Conservation (phyloP, 2,329 filamentous ascomycete species). For the Chaetomium globosum region DNA sequence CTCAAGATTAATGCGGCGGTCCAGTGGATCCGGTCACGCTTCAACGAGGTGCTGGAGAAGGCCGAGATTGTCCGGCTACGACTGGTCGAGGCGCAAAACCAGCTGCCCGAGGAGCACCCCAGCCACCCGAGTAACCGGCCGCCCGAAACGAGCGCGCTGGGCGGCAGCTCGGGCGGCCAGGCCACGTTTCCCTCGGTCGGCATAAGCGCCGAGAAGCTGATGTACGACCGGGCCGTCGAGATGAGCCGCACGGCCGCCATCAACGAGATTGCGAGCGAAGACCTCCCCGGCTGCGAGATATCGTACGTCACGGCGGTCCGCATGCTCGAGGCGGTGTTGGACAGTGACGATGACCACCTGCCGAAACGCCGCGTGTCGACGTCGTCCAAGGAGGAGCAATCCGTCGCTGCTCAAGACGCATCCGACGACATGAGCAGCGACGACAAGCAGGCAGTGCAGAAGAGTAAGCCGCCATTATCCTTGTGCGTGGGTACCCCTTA, state of each 20-base stretch:
- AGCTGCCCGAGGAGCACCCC: conserved; percentile 80
- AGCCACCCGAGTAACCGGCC: conserved; percentile 80
- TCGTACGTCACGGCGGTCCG: conserved; percentile 91
- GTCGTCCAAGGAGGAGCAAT: conserved; percentile 49
- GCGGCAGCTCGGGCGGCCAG: conserved; percentile 68
- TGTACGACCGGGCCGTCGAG: conserved; percentile 96
- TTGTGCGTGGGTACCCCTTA: neutral
- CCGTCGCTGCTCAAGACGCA: conserved; percentile 44
- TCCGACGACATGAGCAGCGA: conserved; percentile 63
- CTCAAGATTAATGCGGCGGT: conserved; percentile 88
- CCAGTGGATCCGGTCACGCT: conserved; percentile 89
- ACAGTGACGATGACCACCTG: conserved; percentile 69
- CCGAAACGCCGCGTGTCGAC: conserved; percentile 45
- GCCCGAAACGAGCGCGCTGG: conserved; percentile 57
- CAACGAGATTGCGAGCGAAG: conserved; percentile 91
- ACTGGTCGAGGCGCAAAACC: conserved; percentile 80
- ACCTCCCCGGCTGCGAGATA: conserved; percentile 83
- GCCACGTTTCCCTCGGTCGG: conserved; percentile 84
- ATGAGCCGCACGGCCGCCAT: conserved; percentile 96
- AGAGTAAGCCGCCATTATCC: conserved; percentile 57
- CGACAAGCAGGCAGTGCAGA: conserved; percentile 72
- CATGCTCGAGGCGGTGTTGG: conserved; percentile 92
- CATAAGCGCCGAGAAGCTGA: conserved; percentile 91
- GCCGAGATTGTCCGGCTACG: conserved; percentile 90
- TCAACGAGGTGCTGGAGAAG: conserved; percentile 97